These are phyloP conservation scores for Saccharum spontaneum DNA, from an alignment of 176 grass and related monocot species.

Conservation along the genomic window DNA sequence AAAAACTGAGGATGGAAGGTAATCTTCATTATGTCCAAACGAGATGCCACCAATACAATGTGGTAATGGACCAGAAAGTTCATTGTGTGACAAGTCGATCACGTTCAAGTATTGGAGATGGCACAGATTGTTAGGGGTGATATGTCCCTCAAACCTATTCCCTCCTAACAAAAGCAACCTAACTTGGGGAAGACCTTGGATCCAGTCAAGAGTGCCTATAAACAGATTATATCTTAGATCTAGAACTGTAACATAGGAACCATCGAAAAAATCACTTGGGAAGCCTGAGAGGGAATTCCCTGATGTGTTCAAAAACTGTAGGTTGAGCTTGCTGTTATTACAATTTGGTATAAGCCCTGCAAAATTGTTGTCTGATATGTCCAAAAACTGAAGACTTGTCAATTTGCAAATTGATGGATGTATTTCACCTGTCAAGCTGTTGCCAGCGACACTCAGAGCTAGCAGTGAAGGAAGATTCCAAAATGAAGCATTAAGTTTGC, in stretches of 20 bases:
- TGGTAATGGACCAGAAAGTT: constrained; percentile 10
- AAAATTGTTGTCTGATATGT: constrained; percentile 32
- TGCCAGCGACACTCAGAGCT: background rate
- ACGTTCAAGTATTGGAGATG: background rate
- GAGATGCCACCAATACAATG: constrained; percentile 26
- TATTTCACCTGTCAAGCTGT: constrained; percentile 11
- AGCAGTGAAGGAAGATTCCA: background rate
- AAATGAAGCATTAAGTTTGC: background rate
- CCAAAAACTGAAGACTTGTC: accelerated
- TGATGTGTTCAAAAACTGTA: background rate
- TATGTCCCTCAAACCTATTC: constrained; percentile 20
- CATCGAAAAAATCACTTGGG: background rate
- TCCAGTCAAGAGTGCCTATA: background rate
- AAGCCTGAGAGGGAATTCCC: constrained; percentile 21
- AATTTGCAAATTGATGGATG: background rate
- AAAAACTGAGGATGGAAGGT: too few relatives aligned
- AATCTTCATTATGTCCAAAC: background rate
- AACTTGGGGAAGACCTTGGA: background rate
- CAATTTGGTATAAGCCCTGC: constrained; percentile 3
- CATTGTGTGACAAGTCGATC: constrained; percentile 29
- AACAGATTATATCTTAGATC: constrained; percentile 29
- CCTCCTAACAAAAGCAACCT: background rate
- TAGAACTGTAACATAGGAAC: background rate
- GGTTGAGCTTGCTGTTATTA: too few relatives aligned
- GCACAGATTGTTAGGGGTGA: background rate